Base-by-base conservation (phyloP, 192 early-diverging fungal species). In the Coemansia sp. region DNA sequence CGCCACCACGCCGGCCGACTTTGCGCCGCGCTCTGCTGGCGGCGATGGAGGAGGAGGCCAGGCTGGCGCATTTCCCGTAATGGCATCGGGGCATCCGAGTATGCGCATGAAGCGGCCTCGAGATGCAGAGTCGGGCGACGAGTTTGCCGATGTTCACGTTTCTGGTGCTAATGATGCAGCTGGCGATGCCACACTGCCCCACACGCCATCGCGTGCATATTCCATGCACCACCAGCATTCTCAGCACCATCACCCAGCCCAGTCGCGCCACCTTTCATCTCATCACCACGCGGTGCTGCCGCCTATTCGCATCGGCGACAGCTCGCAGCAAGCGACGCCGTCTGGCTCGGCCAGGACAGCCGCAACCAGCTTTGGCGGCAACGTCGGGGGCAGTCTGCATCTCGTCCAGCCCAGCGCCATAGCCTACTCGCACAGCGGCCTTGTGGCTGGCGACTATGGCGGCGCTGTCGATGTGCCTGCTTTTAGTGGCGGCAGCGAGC, bases 81-180 rank as follows among this genome's bases (percentile, higher is more conserved):
- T 33, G 13, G 65, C 64, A 24, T 41, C 69, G 11, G 68, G 64
- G 29, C 39, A 65, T 55, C 55, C 70, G 40, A 47, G 47, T 16
- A 39, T 58, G 27, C 73, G 79, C 36, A 50, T 62, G 39, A 76
- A 73, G 74, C 79, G 74, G 36, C 68, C 65, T 10, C 55, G 71
- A 8, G 68, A 70, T 40, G 68, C 40, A 29, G 72, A 79, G 22
- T n/a, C 39, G 5, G 60, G 49, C 2, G 66, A 65, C 46, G 69
- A 70, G 39, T 39, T 57, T 58, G n/a, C 22, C 8, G 62, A 50
- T 15, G 69, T 27, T 55, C 52, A 58, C 15, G 31, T 12, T 16
- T 16, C 55, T 58, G 55, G 29, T 18, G 27, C 18, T 10, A n/a
- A 1, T 61, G 49, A 39, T 70, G 34, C 60, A 43, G 5, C 40